These are phyloP conservation scores for Leptomonas pyrrhocoris DNA, from an alignment of 208 protist genomes.

Conservation along the genomic window DNA sequence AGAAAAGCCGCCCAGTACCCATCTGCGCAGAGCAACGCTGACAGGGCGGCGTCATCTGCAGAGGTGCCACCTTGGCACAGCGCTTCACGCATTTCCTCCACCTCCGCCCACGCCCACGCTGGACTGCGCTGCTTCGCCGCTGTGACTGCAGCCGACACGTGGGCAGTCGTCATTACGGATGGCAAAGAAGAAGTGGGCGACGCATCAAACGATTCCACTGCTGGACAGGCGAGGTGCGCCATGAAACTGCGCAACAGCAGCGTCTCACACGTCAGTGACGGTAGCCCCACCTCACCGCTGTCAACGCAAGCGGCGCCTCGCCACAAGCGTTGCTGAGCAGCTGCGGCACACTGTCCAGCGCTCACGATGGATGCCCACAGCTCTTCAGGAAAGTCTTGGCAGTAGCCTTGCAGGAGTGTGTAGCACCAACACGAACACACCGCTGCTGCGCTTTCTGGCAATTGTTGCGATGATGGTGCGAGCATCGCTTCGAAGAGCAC, in stretches of 20 bases:
- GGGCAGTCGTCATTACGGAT: background rate
- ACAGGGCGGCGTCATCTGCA: background rate
- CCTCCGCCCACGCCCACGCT: slow-evolving; percentile 14
- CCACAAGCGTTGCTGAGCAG: background rate
- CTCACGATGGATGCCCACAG: slow-evolving; percentile 28
- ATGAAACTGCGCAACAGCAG: slow-evolving; percentile 34
- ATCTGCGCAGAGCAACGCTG: slow-evolving; percentile 21
- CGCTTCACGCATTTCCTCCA: slow-evolving; percentile 8
- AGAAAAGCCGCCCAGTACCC: slow-evolving; percentile 29
- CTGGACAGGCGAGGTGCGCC: slow-evolving; percentile 20
- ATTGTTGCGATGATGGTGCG: background rate
- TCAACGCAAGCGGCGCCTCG: background rate
- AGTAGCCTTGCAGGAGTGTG: slow-evolving; percentile 26
- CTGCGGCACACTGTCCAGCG: slow-evolving; percentile 16
- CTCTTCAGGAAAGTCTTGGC: slow-evolving; percentile 17
- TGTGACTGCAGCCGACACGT: background rate
- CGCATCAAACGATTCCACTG: background rate
- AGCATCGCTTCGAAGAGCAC: slow-evolving; percentile 16
- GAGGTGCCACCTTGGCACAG: background rate
- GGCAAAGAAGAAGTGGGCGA: background rate
- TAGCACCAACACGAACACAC: slow-evolving; percentile 29
- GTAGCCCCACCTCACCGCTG: background rate
- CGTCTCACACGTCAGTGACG: slow-evolving; percentile 10
- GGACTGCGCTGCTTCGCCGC: slow-evolving; percentile 12
- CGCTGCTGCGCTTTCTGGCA: background rate